Evolutionary conservation across 768 basidiomycete species (phyloP).

Genomic region (Rhizopogon salebrosus): DNA sequence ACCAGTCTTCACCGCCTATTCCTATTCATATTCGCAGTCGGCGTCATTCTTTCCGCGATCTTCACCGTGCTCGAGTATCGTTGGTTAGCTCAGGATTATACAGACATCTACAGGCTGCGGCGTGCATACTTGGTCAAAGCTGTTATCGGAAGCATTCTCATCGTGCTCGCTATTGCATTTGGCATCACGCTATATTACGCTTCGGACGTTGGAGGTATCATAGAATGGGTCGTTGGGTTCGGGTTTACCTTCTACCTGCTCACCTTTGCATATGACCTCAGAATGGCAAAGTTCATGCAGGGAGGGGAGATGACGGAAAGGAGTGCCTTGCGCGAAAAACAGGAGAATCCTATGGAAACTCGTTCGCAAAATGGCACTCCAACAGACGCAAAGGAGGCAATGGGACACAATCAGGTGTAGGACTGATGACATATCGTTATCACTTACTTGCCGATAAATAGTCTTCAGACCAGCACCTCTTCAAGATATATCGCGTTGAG

Average conservation of each 20-base stretch:
- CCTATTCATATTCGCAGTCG: constrained; percentile 68
- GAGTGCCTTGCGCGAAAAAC: not conserved
- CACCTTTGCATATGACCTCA: constrained; percentile 70
- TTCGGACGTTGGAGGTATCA: constrained; percentile 50
- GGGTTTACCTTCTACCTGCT: constrained; percentile 70
- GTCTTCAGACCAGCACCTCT: too few relatives aligned
- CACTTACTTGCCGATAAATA: too few relatives aligned
- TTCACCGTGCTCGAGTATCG: constrained; percentile 70
- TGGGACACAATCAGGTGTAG: not conserved
- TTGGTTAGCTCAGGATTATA: constrained; percentile 59
- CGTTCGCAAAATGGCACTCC: not conserved
- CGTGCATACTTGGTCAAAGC: constrained; percentile 59
- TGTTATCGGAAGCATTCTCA: constrained; percentile 50
- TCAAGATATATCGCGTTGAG: too few relatives aligned
- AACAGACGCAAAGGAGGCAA: not conserved
- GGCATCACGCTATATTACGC: constrained; percentile 43
- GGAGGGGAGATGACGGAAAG: constrained; percentile 3
- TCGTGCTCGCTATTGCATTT: constrained; percentile 61
- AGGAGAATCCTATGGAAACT: not conserved
- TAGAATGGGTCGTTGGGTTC: constrained; percentile 74
- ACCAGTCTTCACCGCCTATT: constrained; percentile 50
- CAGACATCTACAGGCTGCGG: constrained; percentile 37
- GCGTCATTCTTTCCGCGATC: constrained; percentile 66
- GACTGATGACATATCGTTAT: not conserved
- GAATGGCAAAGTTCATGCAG: constrained; percentile 36